These are phyloP conservation scores for Starmera caribaea DNA, from an alignment of 805 yeast genomes.

Conservation along the genomic window DNA sequence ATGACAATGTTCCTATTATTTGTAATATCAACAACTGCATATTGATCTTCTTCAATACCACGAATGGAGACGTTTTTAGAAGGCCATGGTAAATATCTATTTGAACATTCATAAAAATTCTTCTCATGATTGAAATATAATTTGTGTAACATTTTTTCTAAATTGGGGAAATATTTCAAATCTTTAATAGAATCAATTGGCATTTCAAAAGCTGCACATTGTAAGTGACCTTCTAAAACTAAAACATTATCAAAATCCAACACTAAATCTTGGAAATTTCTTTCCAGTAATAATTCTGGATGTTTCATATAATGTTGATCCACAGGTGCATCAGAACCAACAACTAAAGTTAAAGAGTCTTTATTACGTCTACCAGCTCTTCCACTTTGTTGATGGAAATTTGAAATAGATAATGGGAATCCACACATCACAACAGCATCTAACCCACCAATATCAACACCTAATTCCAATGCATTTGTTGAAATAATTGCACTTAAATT, in stretches of 20 bases:
- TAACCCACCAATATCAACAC: constrained; percentile 87
- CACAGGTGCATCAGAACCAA: constrained; percentile 75
- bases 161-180: constrained; percentile 38
- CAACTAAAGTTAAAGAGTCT: constrained; percentile 78
- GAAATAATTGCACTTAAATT: constrained; percentile 79
- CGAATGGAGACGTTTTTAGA: constrained; percentile 65
- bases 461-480: constrained; percentile 91
- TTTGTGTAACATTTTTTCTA: constrained; percentile 19
- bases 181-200: constrained; percentile 53
- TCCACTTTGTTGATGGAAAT: constrained; percentile 93
- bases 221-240: constrained; percentile 74
- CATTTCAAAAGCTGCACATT: constrained; percentile 87
- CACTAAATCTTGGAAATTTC: constrained; percentile 47
- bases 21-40: constrained; percentile 86
- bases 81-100: constrained; percentile 74
- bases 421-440: constrained; percentile 93
- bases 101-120: constrained; percentile 44
- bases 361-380: constrained; percentile 87
- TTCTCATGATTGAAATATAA: constrained; percentile 25
- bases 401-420: constrained; percentile 80
- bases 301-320: constrained; percentile 77
- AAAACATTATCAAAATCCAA: constrained; percentile 52
- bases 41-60: constrained; percentile 72
- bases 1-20: constrained; percentile 66
- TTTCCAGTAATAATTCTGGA: constrained; percentile 47